phyloP scores from a whole-genome alignment of 2,329 filamentous ascomycete species.

The Phyllosticta citrichinensis region DNA sequence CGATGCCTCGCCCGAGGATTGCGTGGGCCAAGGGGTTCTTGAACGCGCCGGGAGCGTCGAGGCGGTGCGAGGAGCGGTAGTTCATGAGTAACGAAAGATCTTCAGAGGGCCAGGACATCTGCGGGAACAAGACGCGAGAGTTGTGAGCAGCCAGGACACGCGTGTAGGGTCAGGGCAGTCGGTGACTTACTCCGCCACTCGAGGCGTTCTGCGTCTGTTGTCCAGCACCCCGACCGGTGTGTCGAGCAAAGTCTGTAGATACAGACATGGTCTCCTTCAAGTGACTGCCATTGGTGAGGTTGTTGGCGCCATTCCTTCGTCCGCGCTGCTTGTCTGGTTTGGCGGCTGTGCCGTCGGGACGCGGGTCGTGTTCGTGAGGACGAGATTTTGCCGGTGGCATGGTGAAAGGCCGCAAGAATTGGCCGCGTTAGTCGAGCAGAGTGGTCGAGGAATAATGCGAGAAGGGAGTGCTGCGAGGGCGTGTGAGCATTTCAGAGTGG shows the following conservation, averaged over 20 bases:
- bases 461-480: not conserved
- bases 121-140: not conserved
- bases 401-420: not conserved
- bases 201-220: slow-evolving; percentile 13
- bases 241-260: slow-evolving; percentile 22
- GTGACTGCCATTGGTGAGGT: slow-evolving; percentile 22
- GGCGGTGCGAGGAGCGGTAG: slow-evolving; percentile 64
- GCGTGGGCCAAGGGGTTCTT: slow-evolving; percentile 39
- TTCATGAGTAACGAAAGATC: slow-evolving; percentile 58
- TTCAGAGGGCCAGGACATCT: slow-evolving; percentile 59
- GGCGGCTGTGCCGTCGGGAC: slow-evolving; percentile 19
- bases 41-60: slow-evolving; percentile 63
- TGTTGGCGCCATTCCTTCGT: slow-evolving; percentile 23
- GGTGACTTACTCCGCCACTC: slow-evolving; percentile 4
- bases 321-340: slow-evolving; percentile 35
- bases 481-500: not conserved
- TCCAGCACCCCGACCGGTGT: slow-evolving; percentile 21
- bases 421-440: not conserved
- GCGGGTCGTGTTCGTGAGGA: slow-evolving; percentile 29
- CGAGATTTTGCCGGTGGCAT: slow-evolving; percentile 28
- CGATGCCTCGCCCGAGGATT: slow-evolving; percentile 50
- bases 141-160: not conserved
- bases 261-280: slow-evolving; percentile 27
- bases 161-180: not conserved
- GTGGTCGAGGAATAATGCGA: not conserved